A percentile compares a stretch with the other conserved stretches of the same genome.
These are phyloP conservation scores for Vigna trinervia DNA, from an alignment of 306 rosid genomes.

Conservation along the genomic window DNA sequence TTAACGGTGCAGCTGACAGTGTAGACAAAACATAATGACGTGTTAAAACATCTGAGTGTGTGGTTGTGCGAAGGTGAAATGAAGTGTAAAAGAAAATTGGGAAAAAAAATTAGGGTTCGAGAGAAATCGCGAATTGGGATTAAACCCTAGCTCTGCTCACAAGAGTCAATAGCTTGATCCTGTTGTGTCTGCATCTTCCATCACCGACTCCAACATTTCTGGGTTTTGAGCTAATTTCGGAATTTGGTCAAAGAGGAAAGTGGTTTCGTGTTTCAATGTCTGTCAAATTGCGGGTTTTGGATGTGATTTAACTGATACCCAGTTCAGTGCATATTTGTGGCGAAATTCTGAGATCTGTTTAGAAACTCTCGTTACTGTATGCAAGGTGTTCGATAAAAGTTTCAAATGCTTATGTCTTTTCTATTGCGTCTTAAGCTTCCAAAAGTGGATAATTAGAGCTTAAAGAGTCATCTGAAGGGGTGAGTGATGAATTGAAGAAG, in stretches of 20 bases:
- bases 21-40: too few relatives aligned
- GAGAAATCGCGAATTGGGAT: neutral
- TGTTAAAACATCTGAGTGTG: too few relatives aligned
- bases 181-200: conserved; percentile 25
- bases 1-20: too few relatives aligned
- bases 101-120: too few relatives aligned
- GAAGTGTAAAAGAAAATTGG: too few relatives aligned
- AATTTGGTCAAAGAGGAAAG: conserved; percentile 11
- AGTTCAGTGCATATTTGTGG: neutral
- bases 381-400: conserved; percentile 36
- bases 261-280: conserved; percentile 45
- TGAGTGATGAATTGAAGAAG: conserved; percentile 15
- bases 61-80: too few relatives aligned
- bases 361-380: neutral
- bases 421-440: conserved; percentile 42
- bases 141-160: conserved; percentile 62
- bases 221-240: conserved; percentile 33
- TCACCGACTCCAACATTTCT: conserved; percentile 38
- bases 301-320: conserved; percentile 37
- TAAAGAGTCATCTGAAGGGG: conserved; percentile 26
- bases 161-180: conserved; percentile 50
- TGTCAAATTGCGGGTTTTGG: conserved; percentile 45
- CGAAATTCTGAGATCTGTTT: conserved; percentile 61
- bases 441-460: conserved; percentile 31
- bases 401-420: conserved; percentile 37